Conservation (phyloP, 2,329 filamentous ascomycete species). For the Dactylellina drechsleri region DNA sequence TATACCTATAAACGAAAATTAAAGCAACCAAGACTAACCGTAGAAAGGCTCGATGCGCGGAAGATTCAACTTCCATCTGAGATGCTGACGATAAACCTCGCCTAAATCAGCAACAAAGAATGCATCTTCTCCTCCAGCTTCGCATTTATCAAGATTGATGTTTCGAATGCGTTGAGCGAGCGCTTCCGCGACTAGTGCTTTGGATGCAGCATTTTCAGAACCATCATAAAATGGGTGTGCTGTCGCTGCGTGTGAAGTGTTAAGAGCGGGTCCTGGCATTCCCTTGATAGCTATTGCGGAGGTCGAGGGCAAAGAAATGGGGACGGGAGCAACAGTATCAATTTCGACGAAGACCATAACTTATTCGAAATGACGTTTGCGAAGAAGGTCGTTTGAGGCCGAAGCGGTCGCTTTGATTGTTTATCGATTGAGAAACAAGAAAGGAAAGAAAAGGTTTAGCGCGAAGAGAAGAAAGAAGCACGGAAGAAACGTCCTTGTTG, state of each 20-base stretch:
- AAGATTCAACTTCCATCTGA: slow-evolving; percentile 96
- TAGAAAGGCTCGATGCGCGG: slow-evolving; percentile 95
- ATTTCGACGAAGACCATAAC: slow-evolving; percentile 52
- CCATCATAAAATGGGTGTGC: slow-evolving; percentile 51
- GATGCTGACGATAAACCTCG: slow-evolving; percentile 97
- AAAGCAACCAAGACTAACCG: slow-evolving; percentile 68
- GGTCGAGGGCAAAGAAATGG: slow-evolving; percentile 63
- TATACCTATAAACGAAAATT: neutral
- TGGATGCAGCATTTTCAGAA: slow-evolving; percentile 65
- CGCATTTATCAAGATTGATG: slow-evolving; percentile 87
- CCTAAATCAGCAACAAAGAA: slow-evolving; percentile 99
- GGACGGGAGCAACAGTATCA: slow-evolving; percentile 75
- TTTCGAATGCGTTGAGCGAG: slow-evolving; percentile 84
- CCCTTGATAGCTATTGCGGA: slow-evolving; percentile 61
- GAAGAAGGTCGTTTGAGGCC: neutral
- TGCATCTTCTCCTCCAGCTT: slow-evolving; percentile 92
- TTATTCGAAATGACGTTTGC: slow-evolving; percentile 6
- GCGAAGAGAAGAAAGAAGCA: slow-evolving; percentile 14
- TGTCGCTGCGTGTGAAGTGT: slow-evolving; percentile 30
- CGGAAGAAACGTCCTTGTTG: slow-evolving; percentile 7
- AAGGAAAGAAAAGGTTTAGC: slow-evolving; percentile 2
- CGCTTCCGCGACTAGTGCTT: slow-evolving; percentile 85
- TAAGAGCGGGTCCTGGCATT: slow-evolving; percentile 60
- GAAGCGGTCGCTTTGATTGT: neutral
- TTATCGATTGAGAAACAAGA: slow-evolving; percentile 15